Percentiles rank a stretch among this genome's conserved stretches.
phyloP scores from a whole-genome alignment of 495 filamentous ascomycete genomes.

The Neurospora discreta region DNA sequence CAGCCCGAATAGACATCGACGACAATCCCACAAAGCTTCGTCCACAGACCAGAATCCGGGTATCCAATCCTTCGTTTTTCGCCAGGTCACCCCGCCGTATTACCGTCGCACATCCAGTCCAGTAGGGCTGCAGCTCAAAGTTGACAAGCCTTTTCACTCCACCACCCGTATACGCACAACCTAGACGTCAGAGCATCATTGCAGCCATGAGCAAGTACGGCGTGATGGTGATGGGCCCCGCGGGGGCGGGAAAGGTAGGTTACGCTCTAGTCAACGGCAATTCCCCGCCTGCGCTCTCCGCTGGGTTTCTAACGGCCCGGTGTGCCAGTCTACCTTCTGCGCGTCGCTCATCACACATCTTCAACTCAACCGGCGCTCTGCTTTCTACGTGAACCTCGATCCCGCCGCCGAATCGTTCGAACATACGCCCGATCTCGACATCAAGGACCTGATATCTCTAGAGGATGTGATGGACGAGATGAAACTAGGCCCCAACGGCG shows the following conservation, averaged over 20 bases:
- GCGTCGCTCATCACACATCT: conserved; percentile 86
- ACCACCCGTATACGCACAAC: neutral
- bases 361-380: conserved; percentile 72
- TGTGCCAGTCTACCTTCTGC: conserved; percentile 76
- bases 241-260: conserved; percentile 71
- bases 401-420: conserved; percentile 88
- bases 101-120: neutral
- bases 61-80: neutral
- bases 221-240: conserved; percentile 87
- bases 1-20: neutral
- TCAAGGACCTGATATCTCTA: conserved; percentile 89
- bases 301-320: conserved; percentile 6
- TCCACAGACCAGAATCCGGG: neutral
- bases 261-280: neutral
- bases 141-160: neutral
- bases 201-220: conserved; percentile 81
- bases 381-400: conserved; percentile 95
- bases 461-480: conserved; percentile 99
- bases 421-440: conserved; percentile 90
- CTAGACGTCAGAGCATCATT: neutral
- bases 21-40: neutral
- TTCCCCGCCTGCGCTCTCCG: neutral
- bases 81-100: neutral
- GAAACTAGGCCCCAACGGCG: conserved; percentile 86
- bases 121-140: neutral